These are phyloP conservation scores for Cutaneotrichosporon arboriforme DNA, from an alignment of 1,284 basidiomycete species.

Conservation along the genomic window DNA sequence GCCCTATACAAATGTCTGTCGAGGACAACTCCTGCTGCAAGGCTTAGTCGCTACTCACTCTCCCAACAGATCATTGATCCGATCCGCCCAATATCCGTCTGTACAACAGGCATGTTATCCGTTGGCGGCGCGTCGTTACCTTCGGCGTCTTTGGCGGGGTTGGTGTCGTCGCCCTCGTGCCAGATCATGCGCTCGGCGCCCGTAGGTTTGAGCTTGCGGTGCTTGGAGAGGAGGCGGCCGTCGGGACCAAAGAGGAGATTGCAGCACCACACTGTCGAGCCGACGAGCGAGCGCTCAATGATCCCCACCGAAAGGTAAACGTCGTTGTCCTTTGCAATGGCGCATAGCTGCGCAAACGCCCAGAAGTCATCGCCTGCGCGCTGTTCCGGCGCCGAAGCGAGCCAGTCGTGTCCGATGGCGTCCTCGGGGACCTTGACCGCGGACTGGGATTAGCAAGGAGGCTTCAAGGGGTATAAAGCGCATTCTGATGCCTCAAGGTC, in stretches of 20 bases:
- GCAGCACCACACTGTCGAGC: conserved; percentile 65
- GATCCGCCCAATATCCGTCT: conserved; percentile 49
- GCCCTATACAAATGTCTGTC: too few species aligned
- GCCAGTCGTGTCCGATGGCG: conserved; percentile 19
- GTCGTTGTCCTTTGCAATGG: conserved; percentile 12
- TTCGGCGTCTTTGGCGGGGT: conserved; percentile 37
- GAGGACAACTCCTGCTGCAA: too few species aligned
- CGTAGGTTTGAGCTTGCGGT: conserved; percentile 69
- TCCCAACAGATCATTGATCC: conserved; percentile 70
- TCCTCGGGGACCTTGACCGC: conserved; percentile 20
- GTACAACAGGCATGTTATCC: conserved; percentile 42
- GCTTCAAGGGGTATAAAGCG: too few species aligned
- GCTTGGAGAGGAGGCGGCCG: conserved; percentile 58
- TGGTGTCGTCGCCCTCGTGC: conserved; percentile 53
- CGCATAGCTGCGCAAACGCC: conserved; percentile 16
- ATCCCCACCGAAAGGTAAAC: conserved; percentile 59
- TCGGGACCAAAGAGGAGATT: conserved; percentile 59
- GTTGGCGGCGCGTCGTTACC: conserved; percentile 6
- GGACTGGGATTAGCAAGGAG: conserved; percentile 8
- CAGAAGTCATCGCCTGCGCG: conserved; percentile 13
- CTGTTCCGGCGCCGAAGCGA: conserved; percentile 1
- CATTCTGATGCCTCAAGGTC: not conserved
- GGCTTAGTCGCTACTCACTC: conserved; percentile 45
- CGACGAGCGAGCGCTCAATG: conserved; percentile 58
- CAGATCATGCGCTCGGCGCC: conserved; percentile 64